Base-by-base conservation (phyloP, 2,329 filamentous ascomycete species). In the Chaetomium sp. region DNA sequence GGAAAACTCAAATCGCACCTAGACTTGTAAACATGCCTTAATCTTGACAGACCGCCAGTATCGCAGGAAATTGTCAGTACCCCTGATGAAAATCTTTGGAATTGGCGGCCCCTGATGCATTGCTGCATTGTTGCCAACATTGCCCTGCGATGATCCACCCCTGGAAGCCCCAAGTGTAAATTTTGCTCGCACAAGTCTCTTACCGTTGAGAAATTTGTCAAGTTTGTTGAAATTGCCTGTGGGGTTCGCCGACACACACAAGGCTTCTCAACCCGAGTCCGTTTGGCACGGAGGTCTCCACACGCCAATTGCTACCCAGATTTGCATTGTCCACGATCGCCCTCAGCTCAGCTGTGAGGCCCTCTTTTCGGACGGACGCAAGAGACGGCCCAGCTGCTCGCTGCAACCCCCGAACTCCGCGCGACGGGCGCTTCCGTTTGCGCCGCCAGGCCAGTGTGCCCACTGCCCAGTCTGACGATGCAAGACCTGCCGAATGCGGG, bases 341-440 rank as follows among this genome's bases (percentile, higher is more conserved):
- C 63, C 61, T 70, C 66, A 70, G 70, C 70, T 72, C 71, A 72
- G 55, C 72, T 64, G 80, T 76, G 62, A 45, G 63, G 64, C 62
- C 66, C 66, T 60, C 31, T 35, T 68, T 67, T 64, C 49, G 68
- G 67, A 60, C 49, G 68, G 67, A 60, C 58, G 47, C 61, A 42
- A 47, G 56, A 29, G 62, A 61, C 53, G 38, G 38, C 42, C 60
- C 45, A 50, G 51, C 59, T 59, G 57, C 55, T 62, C 57, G 27
- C 25, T 57, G 49, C 53, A 33, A 54, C 29, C 53, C 57, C 58
- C 38, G 49, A 45, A 51, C 42, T 47, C 62, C 25, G 62, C 53
- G 54, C 50, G 50, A 53, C 65, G 63, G 68, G 66, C 67, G 66
- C 62, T 67, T 67, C 68, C 62, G 62, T 65, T 60, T 65, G 63